Evolutionary conservation across 1,284 basidiomycete species (phyloP).

Genomic region (Ceratobasidium papillatum): DNA sequence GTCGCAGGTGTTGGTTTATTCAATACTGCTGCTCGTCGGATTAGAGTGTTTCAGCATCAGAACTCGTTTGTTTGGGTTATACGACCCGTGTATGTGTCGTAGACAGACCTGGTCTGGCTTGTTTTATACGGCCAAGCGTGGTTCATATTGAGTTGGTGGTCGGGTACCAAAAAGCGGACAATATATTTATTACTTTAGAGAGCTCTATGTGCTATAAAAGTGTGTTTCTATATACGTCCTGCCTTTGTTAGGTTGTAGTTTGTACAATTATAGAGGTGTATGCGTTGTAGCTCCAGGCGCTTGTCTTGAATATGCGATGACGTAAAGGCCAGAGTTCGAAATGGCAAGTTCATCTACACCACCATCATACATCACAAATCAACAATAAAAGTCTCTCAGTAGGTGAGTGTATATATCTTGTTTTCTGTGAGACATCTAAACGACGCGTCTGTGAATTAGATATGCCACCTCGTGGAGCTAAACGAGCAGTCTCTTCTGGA

Average conservation of each 20-base stretch:
- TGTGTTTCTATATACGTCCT: too few species aligned
- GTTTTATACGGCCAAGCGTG: neutral
- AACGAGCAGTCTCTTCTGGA: constrained; percentile 33
- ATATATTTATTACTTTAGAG: too few species aligned
- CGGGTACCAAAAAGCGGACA: neutral
- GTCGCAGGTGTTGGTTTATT: constrained; percentile 13
- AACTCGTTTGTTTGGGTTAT: constrained; percentile 27
- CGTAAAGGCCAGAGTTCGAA: neutral
- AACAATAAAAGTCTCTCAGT: too few species aligned
- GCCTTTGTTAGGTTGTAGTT: neutral
- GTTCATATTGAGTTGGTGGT: neutral
- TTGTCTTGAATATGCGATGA: neutral
- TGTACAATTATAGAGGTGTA: neutral
- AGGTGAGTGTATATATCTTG: neutral
- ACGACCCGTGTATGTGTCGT: neutral
- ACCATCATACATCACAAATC: neutral
- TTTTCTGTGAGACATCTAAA: neutral
- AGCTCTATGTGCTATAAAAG: too few species aligned
- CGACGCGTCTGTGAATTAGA: neutral
- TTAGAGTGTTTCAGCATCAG: constrained; percentile 2
- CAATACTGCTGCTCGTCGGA: neutral
- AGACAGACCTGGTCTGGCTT: neutral
- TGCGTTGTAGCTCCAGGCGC: neutral
- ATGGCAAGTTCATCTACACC: neutral
- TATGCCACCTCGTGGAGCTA: constrained; percentile 27